phyloP scores from a whole-genome alignment of 78 protist genomes.

The Protostelium mycophagum region DNA sequence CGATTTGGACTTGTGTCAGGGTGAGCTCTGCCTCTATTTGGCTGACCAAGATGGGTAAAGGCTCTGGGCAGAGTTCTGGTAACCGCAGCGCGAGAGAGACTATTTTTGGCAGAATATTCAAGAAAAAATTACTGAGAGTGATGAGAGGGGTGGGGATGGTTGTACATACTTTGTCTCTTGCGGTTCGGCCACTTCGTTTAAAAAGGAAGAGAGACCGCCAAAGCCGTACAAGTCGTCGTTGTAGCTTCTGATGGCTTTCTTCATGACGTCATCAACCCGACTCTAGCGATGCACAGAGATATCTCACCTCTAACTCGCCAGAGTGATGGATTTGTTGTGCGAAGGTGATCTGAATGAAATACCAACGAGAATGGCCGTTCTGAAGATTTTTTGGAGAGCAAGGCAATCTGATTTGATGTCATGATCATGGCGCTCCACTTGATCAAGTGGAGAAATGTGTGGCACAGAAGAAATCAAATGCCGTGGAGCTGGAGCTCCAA shows the following conservation, averaged over 20 bases:
- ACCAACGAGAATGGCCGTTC: too few relatives aligned
- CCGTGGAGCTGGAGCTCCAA: too few relatives aligned
- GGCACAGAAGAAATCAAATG: too few relatives aligned
- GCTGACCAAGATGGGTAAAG: slow-evolving; percentile 26
- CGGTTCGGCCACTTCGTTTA: slow-evolving; percentile 32
- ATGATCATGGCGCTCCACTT: too few relatives aligned
- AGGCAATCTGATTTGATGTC: too few relatives aligned
- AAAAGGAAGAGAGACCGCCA: slow-evolving; percentile 31
- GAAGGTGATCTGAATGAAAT: too few relatives aligned
- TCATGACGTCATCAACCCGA: slow-evolving; percentile 36
- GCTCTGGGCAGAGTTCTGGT: slow-evolving; percentile 38
- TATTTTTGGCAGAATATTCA: slow-evolving; percentile 29
- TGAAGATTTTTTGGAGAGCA: too few relatives aligned
- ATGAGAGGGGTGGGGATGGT: not conserved
- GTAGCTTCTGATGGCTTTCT: slow-evolving; percentile 8
- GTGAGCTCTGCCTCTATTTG: slow-evolving; percentile 23
- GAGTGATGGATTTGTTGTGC: too few relatives aligned
- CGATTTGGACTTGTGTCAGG: slow-evolving; percentile 47
- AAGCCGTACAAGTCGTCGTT: slow-evolving; percentile 20
- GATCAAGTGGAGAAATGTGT: too few relatives aligned
- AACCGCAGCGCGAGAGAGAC: slow-evolving; percentile 29
- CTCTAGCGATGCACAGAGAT: too few relatives aligned
- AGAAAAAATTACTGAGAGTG: slow-evolving; percentile 20
- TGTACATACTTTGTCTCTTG: not conserved
- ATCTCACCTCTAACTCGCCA: too few relatives aligned